Evolutionary conservation across 2,329 filamentous ascomycete genomes (phyloP), one percentile per base, ranked within the genome.

Genomic region (Pestalotiopsis sp.): DNA sequence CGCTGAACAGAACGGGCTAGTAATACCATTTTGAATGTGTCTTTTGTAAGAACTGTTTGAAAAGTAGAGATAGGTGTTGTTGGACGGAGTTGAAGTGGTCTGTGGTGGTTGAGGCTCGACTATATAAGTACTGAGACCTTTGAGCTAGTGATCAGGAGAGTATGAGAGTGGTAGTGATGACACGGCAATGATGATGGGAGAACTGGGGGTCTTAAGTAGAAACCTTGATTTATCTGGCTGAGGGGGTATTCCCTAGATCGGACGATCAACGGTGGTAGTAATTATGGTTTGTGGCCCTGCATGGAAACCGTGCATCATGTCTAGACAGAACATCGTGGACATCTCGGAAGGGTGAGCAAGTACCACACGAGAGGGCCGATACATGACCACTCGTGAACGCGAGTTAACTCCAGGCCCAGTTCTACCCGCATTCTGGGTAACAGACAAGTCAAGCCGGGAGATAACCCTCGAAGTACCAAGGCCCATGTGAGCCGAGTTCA

Each of bases 1-100:
- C 72, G 83, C 79, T 88, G 86, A 69, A 87, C 83, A 78, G 87
- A 82, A 77, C 87, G 88, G 80, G 88, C 87, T 79, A 87, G 79
- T 86, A 92, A 89, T 91, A 79, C 77, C 77, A 79, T 79, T 77
- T 77, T 79, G 60, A 66, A 38, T 20, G 11, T 63, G 40, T 63
- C 45, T 52, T 45, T 66, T 40, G 20, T 23, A 62, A 38, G n/a
- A 61, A 36, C 66, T 52, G 3, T 58, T 20, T 20, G 14, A 7
- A 63, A 63, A 31, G 56, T 25, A 65, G 9, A 49, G 17, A 64
- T 62, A 20, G 56, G n/a, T 56, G 40, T 23, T 27, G 27, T 36
- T 45, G 36, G 4, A 20, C 49, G 41, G 25, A 40, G 41, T 23
- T 31, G 52, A 7, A 41, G 52, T 60, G 57, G 59, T 20, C 9